A percentile compares a stretch with the other conserved stretches of the same genome.
These are phyloP conservation scores for Candida albicans DNA, from an alignment of 1,139 yeast genomes.

Conservation along the genomic window DNA sequence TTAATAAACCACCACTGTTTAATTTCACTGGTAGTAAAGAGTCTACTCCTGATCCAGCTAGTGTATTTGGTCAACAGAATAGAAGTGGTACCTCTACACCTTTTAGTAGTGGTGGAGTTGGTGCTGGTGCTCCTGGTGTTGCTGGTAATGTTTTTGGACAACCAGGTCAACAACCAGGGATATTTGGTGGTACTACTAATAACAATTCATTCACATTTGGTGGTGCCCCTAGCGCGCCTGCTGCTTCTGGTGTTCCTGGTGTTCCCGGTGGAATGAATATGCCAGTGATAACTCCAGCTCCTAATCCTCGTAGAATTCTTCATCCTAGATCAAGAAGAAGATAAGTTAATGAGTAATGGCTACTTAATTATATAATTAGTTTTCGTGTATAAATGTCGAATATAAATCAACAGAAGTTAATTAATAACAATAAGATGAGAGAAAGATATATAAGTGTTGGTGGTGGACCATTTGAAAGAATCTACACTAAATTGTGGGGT, in stretches of 20 bases:
- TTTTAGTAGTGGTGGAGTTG: constrained; percentile 6
- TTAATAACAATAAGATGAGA: background rate
- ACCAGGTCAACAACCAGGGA: constrained; percentile 6
- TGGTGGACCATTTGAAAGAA: too few relatives aligned
- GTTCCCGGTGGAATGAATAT: constrained; percentile 5
- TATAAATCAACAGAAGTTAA: background rate
- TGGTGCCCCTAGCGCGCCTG: background rate
- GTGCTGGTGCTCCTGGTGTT: background rate
- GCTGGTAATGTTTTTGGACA: constrained; percentile 6
- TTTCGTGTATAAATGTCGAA: background rate
- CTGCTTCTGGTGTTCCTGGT: constrained; percentile 2
- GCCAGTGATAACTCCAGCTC: constrained; percentile 15
- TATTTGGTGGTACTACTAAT: constrained; percentile 8
- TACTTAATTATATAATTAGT: background rate
- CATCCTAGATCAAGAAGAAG: constrained; percentile 33
- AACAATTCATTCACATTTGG: constrained; percentile 2
- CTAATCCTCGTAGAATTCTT: constrained; percentile 27
- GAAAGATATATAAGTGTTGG: too few relatives aligned
- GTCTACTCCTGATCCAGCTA: constrained; percentile 31
- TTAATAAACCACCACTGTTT: constrained; percentile 14
- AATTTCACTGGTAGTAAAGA: constrained; percentile 22
- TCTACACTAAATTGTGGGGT: too few relatives aligned
- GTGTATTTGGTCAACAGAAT: constrained; percentile 19
- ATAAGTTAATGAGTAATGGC: too few relatives aligned
- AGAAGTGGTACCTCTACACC: constrained; percentile 11